Evolutionary conservation across 305 asterid species (phyloP), one percentile per base, ranked within the genome.

Genomic region (Fraxinus ornus): DNA sequence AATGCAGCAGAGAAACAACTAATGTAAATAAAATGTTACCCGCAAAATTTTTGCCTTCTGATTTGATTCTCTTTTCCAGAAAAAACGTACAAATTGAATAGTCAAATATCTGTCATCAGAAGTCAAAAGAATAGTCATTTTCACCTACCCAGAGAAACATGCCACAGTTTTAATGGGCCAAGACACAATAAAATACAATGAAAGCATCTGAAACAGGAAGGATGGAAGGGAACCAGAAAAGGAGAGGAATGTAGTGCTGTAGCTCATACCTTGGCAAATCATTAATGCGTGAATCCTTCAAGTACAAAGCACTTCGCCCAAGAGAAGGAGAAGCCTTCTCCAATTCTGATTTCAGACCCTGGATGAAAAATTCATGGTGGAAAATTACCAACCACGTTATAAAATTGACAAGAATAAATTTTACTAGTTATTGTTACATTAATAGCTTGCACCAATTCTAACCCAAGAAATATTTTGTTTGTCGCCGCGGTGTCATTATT

Each of bases 51-150:
- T 97, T 33, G 99, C 99, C 88, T 97, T 97, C 89, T 95, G 98
- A 88, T 95, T 97, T 84, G 99, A 87, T 92, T 95, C 98, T 90
- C 98, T 90, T 86, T 95, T 97, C 99, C 99, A 95, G 92, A 97
- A 97, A 89, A 97, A 97, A 0, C 98, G 94, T 75, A 97, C 97
- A 85, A 93, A 97, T 80, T 97, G 99, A 85, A 97, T 37, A 4
- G 99, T 95, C 92, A 97, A 87, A 88, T 97, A 97, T 82, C 99
- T 97, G 92, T 28, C 70, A 82, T 85, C 83, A 83, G 86, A 80
- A 39, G 82, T 89, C 9, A 64, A 75, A 55, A 79, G 78, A 78
- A 76, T 44, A 77, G 84, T 75, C 60, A 57, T 77, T 64, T 76
- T 55, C 36, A 77, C 44, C 64, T 76, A 19, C 47, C 49, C 78